These are phyloP conservation scores for Tubosaeta sp. DNA, from an alignment of 768 basidiomycete species.

Conservation along the genomic window DNA sequence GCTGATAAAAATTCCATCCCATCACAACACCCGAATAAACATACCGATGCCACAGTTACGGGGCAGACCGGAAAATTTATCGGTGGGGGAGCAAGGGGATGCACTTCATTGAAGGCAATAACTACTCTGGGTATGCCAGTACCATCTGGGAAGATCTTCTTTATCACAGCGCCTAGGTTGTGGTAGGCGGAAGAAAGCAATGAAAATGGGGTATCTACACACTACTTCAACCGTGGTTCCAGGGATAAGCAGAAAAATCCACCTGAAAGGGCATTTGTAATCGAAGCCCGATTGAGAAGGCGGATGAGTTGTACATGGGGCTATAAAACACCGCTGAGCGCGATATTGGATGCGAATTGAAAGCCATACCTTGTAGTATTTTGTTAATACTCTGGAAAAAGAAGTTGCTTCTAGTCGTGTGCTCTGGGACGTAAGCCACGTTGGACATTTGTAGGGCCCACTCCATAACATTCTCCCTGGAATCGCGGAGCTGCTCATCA, in stretches of 20 bases:
- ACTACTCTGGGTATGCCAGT: not conserved
- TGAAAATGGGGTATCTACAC: no score
- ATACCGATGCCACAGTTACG: slow-evolving; percentile 97
- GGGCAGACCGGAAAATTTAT: slow-evolving; percentile 32
- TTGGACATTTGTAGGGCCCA: not conserved
- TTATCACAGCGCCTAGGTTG: not conserved
- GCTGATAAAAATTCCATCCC: not conserved
- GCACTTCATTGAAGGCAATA: slow-evolving; percentile 15
- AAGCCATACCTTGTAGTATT: not conserved
- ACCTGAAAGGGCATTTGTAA: not conserved
- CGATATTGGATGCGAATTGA: not conserved
- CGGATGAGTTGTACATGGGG: not conserved
- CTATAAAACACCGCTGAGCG: not conserved
- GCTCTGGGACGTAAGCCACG: not conserved
- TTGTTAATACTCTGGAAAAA: not conserved
- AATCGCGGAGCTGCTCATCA: not conserved
- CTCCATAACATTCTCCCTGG: not conserved
- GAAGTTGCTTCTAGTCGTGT: not conserved
- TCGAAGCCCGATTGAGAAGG: no score
- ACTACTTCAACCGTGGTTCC: not conserved
- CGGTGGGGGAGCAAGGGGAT: not conserved
- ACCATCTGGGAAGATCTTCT: not conserved
- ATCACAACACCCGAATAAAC: not conserved
- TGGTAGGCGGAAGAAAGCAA: not conserved
- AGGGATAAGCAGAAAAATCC: not conserved